These are phyloP conservation scores for Circinella umbellata DNA, from an alignment of 371 early-diverging fungal species.

Conservation along the genomic window DNA sequence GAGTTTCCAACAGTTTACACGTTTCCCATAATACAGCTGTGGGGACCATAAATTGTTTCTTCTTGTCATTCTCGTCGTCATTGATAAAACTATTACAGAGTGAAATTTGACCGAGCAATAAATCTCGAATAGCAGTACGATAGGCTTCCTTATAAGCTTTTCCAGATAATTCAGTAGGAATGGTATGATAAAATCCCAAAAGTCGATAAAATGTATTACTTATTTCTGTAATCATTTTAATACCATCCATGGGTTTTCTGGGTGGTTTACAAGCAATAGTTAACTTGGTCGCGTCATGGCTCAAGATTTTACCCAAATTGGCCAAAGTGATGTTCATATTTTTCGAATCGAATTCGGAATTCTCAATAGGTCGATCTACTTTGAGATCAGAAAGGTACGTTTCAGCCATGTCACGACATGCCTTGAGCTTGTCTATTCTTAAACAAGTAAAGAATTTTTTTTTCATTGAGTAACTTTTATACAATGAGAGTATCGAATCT, in stretches of 20 bases:
- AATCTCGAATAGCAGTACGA: conserved; percentile 21
- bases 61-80: conserved; percentile 11
- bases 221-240: conserved; percentile 43
- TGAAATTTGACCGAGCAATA: conserved; percentile 31
- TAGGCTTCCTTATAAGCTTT: conserved; percentile 30
- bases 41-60: conserved; percentile 37
- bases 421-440: conserved; percentile 35
- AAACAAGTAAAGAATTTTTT: not conserved
- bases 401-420: conserved; percentile 41
- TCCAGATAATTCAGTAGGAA: conserved; percentile 29
- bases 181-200: conserved; percentile 44
- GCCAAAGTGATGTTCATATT: conserved; percentile 38
- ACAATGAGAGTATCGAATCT: no score
- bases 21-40: conserved; percentile 54
- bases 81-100: conserved; percentile 32
- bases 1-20: conserved; percentile 29
- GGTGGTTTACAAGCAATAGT: conserved; percentile 56
- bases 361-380: conserved; percentile 20
- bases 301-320: conserved; percentile 40
- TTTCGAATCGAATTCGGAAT: conserved; percentile 30
- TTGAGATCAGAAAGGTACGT: conserved; percentile 40
- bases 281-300: conserved; percentile 54
- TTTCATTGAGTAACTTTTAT: no score
- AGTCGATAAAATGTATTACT: conserved; percentile 45
- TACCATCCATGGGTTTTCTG: conserved; percentile 40